Base-by-base conservation (phyloP, 768 basidiomycete genomes). In the Podaxis sp. region DNA sequence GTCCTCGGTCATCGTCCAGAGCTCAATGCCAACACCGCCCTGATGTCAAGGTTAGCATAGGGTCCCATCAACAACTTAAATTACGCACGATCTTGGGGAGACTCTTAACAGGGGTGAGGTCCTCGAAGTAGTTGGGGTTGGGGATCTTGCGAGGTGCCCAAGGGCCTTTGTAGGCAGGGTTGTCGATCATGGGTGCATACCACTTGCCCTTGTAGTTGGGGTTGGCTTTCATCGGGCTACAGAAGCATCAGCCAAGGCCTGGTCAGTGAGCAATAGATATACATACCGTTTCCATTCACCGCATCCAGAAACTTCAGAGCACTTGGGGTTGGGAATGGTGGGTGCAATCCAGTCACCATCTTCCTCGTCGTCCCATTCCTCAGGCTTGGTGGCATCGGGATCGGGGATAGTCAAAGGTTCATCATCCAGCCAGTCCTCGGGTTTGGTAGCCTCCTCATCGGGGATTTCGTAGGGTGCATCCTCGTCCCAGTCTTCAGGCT, bases 301-400 rank as follows among this genome's bases (percentile, higher is more conserved):
- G 69, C 97, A 99, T 28, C 97, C 97, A 68, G 94, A 85, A 62
- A 86, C 95, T 59, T 87, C 90, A 64, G 85, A 79, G 71, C 97
- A 98, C 71, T 86, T 90, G 64, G 96, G 92, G 83, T 99, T 99
- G 61, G 82, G 75, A 59, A 98, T 80, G 59, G 86, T 86, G 32
- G 97, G 95, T 5, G 95, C 83, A 65, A 98, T 85, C 95, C 95
- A 99, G 71, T 98, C 96, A 73, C 97, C 97, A 67, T 99, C 96
- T 72, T 98, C 97, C 71, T 98, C 97, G 67, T 98, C 96, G 69
- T 97, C 95, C 97, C 97, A 99, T 74, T 99, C 97, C 72, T 99
- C 97, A 5, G 97, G 97, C 80, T 97, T 98, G 75, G 88, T 85
- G 42, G 91, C 85, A 65, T 93, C 91, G 62, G 97, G 96, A 70